Evolutionary conservation across 257 asterid genomes (phyloP), one percentile per base, ranked within the genome.

Genomic region (Plectranthus barbatus): DNA sequence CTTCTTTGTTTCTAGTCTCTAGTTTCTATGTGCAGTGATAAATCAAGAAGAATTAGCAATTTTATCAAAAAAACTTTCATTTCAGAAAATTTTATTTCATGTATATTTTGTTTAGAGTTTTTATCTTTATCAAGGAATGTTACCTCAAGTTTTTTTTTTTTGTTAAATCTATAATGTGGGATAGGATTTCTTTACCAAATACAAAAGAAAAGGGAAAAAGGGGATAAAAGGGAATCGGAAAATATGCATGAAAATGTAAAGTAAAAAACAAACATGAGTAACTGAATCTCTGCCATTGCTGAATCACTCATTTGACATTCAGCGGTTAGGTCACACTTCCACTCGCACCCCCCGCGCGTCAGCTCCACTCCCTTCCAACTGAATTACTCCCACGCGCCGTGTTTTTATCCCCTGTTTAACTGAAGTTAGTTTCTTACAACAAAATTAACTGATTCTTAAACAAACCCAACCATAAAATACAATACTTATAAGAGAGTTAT

Each of bases 261-360:
- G 67, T 77, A n/a, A 67, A 78, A 85, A 77, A 85, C 86, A 79
- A 85, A 80, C 67, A 56, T n/a, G 23, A 72, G 72, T 71, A 80
- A 82, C 84, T 67, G 80, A 80, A 73, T 56, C 78, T 49, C 46
- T 67, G 62, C 26, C 42, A 13, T 29, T 66, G 81, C 73, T 80
- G 84, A 79, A 69, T 85, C 94, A 75, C 66, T 61, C 39, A 44
- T 82, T 87, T 85, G 88, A 79, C 84, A 83, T 73, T 65, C 61
- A 44, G 33, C 31, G 31, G 54, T 66, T 73, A 40, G 75, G 60
- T 76, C 79, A 73, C 76, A n/a, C n/a, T n/a, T n/a, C 75, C 67
- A 67, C 72, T 60, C 81, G 68, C 80, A 53, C 26, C 64, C 21
- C 11, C 62, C 10, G 3, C 64, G 51, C 74, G 71, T 77, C 56